Evolutionary conservation across 345 rosid genomes (phyloP).

Genomic region (Abelmoschus esculentus): DNA sequence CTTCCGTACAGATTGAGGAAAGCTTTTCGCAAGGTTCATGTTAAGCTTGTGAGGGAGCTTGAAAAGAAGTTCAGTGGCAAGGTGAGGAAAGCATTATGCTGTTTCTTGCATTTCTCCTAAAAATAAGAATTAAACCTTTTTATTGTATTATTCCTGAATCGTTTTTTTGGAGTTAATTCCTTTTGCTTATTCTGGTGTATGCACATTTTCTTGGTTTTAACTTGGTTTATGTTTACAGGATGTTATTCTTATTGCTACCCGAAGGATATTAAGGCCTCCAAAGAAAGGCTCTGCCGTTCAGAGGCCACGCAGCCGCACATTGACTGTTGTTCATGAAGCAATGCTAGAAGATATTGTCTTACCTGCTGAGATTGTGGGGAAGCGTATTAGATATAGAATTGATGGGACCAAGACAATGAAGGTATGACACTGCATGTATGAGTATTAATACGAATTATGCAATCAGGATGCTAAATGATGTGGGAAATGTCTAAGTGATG

Average conservation of each 20-base stretch:
- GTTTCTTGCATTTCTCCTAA: not conserved
- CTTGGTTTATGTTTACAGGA: conserved; percentile 29
- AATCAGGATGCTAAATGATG: not conserved
- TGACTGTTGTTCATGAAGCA: conserved; percentile 73
- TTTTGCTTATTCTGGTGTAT: not conserved
- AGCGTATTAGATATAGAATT: conserved; percentile 58
- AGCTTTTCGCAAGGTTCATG: conserved; percentile 66
- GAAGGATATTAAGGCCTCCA: conserved; percentile 76
- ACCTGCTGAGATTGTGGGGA: conserved; percentile 93
- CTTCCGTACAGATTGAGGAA: conserved; percentile 79
- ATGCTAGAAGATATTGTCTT: conserved; percentile 76
- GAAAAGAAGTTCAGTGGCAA: conserved; percentile 91
- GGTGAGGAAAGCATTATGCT: conserved; percentile 25
- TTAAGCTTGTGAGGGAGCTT: conserved; percentile 79
- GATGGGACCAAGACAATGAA: conserved; percentile 84
- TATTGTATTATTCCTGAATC: not conserved
- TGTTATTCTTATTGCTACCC: conserved; percentile 63
- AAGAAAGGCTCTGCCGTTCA: conserved; percentile 90
- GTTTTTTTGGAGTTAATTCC: not conserved
- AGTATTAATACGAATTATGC: not conserved
- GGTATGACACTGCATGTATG: conserved; percentile 22
- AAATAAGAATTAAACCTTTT: not conserved
- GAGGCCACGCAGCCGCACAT: conserved; percentile 80
- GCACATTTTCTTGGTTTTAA: not conserved
- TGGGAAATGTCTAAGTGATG: not conserved